Base-by-base conservation (phyloP, 148 eudicot species). In the Fagopyrum tataricum region DNA sequence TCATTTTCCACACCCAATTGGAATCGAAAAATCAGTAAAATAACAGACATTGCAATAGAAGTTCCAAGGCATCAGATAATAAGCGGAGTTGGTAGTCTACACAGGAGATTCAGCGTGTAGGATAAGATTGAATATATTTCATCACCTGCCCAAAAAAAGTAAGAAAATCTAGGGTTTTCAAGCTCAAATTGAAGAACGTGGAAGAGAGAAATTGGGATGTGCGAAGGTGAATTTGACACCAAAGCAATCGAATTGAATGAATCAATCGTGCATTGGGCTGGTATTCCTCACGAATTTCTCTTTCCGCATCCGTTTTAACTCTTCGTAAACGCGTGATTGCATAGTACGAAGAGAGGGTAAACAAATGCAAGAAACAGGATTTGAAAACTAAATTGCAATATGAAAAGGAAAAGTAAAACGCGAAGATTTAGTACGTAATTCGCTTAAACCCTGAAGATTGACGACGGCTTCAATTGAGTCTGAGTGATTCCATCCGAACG, bases 141-240 rank as follows among this genome's bases (percentile, higher is more conserved):
- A 79, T 79, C 78, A 70, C 31, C 53, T 83, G 82, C 89, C 84
- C 79, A 17, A 48, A 68, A 37, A 3, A 18, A 42, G 20, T 13
- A 46, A 2, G 2, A 2, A 47, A 47, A 47, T 8, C 51, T 47
- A 47, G 51, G 51, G 51, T 47, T 47, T 46, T 14, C 53, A 15
- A 49, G 4, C 21, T 26, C 31, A 53, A 8, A 42, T 6, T 7
- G 7, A n/a, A 1, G 11, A 6, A 24, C 42, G 2, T 5, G 7
- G 3, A 37, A 18, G 1, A 58, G 49, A 10, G 5, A 67, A n/a
- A 40, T 4, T 42, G 10, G 37, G 41, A 72, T 79, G 15, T 81
- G 5, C 84, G 85, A 74, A 70, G 82, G 85, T 78, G 80, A 81
- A 81, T 84, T 86, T 86, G 85, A 84, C 89, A 10, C 82, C 78